phyloP scores from a whole-genome alignment of 1,284 basidiomycete genomes.

The Sporisorium iseilematis-ciliati region DNA sequence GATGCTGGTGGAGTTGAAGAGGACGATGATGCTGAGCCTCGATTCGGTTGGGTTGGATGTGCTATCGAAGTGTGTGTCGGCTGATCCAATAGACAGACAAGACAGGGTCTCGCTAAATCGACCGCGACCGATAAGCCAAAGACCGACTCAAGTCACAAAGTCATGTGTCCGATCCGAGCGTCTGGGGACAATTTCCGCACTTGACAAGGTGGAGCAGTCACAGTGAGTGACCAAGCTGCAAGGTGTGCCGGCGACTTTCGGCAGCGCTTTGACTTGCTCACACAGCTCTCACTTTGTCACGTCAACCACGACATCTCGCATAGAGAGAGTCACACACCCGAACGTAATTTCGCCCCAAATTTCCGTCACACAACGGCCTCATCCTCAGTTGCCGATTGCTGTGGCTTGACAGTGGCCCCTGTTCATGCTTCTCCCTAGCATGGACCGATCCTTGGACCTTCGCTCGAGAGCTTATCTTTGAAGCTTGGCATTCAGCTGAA shows the following conservation, averaged over 20 bases:
- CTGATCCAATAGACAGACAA: not conserved
- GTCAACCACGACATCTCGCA: slow-evolving; percentile 29
- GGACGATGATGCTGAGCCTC: slow-evolving; percentile 6
- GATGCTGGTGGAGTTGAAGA: slow-evolving; percentile 5
- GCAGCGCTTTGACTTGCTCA: not conserved
- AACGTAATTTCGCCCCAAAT: not conserved
- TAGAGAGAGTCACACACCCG: not conserved
- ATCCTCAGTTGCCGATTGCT: not conserved
- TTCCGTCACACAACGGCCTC: not conserved
- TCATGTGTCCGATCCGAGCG: no score
- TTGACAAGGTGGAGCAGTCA: not conserved
- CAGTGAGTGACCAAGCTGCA: not conserved
- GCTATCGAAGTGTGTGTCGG: not conserved
- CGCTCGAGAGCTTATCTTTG: no score
- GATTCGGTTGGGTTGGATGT: not conserved
- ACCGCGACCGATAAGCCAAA: slow-evolving; percentile 12
- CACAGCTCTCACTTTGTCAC: slow-evolving; percentile 1
- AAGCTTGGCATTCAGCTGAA: no score
- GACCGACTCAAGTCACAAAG: no score
- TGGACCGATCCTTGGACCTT: no score
- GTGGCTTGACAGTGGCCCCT: not conserved
- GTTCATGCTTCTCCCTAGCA: no score
- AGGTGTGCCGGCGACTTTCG: slow-evolving; percentile 6
- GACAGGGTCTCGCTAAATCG: slow-evolving; percentile 7
- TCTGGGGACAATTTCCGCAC: no score